Conservation (phyloP, 2,329 filamentous ascomycete species). For the Aspergillus hiratsukae region DNA sequence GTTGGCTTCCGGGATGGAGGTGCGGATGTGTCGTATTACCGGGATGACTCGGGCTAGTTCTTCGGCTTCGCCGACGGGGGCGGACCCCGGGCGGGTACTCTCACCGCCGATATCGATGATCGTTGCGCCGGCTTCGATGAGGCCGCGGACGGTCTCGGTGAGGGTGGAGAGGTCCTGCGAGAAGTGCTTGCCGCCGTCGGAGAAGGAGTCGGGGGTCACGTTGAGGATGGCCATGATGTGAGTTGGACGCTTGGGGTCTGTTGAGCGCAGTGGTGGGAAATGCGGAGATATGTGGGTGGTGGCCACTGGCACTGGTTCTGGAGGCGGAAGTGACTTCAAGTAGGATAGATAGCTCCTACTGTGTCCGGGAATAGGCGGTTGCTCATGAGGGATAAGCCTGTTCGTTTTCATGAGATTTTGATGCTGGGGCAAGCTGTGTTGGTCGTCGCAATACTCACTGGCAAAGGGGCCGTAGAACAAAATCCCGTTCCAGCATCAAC, state of each 20-base stretch:
- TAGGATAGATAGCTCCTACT: slow-evolving; percentile 30
- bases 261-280: slow-evolving; percentile 55
- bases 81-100: slow-evolving; percentile 75
- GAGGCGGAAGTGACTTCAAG: slow-evolving; percentile 31
- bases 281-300: slow-evolving; percentile 35
- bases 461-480: slow-evolving; percentile 81
- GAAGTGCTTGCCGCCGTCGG: slow-evolving; percentile 71
- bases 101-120: slow-evolving; percentile 93
- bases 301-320: slow-evolving; percentile 33
- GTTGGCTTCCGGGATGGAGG: slow-evolving; percentile 55
- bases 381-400: slow-evolving; percentile 41
- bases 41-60: slow-evolving; percentile 76
- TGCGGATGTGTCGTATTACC: slow-evolving; percentile 67
- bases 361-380: slow-evolving; percentile 26
- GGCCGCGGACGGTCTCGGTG: slow-evolving; percentile 53
- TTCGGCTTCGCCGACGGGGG: slow-evolving; percentile 64
- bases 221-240: slow-evolving; percentile 93
- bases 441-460: slow-evolving; percentile 26
- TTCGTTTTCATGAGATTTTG: not conserved
- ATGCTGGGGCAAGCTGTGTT: not conserved
- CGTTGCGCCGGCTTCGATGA: slow-evolving; percentile 66
- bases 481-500: slow-evolving; percentile 84
- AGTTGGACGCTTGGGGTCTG: slow-evolving; percentile 56
- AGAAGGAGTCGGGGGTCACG: slow-evolving; percentile 94
- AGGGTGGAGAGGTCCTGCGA: slow-evolving; percentile 48